Conservation (phyloP, 805 yeast genomes). For the Metschnikowia lachancei region DNA sequence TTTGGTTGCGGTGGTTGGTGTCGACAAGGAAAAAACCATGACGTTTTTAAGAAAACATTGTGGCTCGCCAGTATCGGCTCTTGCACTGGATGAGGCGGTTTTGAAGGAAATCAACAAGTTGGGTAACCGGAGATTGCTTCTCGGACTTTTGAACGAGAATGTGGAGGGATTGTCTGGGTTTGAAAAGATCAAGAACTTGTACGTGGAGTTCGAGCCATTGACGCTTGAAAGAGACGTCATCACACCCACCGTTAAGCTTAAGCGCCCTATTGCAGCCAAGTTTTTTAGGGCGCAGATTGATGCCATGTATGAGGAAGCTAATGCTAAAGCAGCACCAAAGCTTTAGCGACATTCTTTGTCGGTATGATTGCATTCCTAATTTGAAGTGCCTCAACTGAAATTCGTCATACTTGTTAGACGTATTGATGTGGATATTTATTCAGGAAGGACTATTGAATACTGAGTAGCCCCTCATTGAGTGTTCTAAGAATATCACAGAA, state of each 20-base stretch:
- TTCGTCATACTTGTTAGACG: too few relatives aligned
- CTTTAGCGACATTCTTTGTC: too few relatives aligned
- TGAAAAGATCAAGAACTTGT: conserved; percentile 26
- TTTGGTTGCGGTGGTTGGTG: conserved; percentile 22
- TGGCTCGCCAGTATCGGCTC: conserved; percentile 6
- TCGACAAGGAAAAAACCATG: conserved; percentile 20
- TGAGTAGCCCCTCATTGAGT: too few relatives aligned
- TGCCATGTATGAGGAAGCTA: conserved; percentile 49
- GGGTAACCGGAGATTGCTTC: conserved; percentile 17
- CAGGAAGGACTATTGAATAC: too few relatives aligned
- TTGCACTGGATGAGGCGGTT: conserved; percentile 19
- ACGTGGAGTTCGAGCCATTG: conserved; percentile 30
- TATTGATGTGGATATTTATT: too few relatives aligned
- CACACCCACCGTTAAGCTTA: conserved; percentile 36
- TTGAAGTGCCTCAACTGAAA: too few relatives aligned
- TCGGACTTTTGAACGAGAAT: conserved; percentile 11
- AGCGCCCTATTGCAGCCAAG: conserved; percentile 49
- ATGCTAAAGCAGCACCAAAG: conserved; percentile 18
- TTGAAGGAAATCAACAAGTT: conserved; percentile 18
- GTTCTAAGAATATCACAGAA: too few relatives aligned
- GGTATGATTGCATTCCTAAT: too few relatives aligned
- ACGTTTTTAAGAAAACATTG: conserved; percentile 19
- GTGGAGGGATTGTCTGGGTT: conserved; percentile 22
- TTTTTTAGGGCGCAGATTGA: conserved; percentile 41
- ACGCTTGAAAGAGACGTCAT: conserved; percentile 25